Evolutionary conservation across 257 asterid genomes (phyloP), one percentile per base, ranked within the genome.

Genomic region (Scutellaria baicalensis): DNA sequence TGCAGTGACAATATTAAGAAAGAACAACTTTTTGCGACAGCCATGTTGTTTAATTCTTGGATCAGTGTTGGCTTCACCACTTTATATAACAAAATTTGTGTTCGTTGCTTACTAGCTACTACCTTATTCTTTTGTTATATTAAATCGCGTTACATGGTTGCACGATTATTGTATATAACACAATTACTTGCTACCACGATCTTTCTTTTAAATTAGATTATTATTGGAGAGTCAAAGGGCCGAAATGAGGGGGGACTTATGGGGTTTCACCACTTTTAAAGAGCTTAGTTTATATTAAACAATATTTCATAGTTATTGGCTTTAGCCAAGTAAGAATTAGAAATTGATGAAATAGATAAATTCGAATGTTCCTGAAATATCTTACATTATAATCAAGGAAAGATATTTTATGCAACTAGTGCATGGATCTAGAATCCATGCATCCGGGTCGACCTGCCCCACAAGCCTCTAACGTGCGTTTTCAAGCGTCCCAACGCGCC

Each of bases 131-230:
- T 1, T 27, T 1, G 3, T 27, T 27, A 27, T 27, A 1, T 27
- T 27, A 27, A 27, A 27, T 27, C 33, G 33, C 4, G 33, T 27
- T 27, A 27, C 33, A 27, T 27, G 33, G 2, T 27, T 27, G 33
- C 33, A 27, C 33, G 33, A 27, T 27, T 27, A n/a, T n/a, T n/a
- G n/a, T 40, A 65, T 31, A 23, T 12, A 12, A 8, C 14, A 6
- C 6, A 20, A 6, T 56, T 75, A 68, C 70, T 40, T 40, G 70
- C 54, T 45, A 13, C 49, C 80, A 75, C 75, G 80, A 52, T 62
- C 69, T 60, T 21, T 38, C 5, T 11, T 39, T 61, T 18, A 4
- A 33, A 12, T 11, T 21, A 14, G 59, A 11, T 11, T 54, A 20
- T 8, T 18, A 23, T 23, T 50, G 21, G n/a, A n/a, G n/a, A 21